Conservation (phyloP, 2,329 filamentous ascomycete genomes). For the Calonectria pteridis region DNA sequence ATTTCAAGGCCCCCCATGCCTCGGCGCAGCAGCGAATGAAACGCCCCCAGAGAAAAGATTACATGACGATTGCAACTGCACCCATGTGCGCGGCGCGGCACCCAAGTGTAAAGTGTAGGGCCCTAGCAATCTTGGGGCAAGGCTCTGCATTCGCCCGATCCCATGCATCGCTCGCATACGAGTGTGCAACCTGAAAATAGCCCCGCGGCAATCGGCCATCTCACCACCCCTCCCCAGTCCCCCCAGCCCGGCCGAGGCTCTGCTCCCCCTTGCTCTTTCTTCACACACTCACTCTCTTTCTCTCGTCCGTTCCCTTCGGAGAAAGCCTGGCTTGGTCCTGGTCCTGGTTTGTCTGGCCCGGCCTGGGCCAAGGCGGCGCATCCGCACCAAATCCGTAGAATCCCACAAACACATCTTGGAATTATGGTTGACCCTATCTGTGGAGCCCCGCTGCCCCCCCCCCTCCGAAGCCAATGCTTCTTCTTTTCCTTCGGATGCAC, state of each 20-base stretch:
- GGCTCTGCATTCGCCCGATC: neutral
- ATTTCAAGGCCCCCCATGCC: slow-evolving; percentile 23
- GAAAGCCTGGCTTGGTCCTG: no score
- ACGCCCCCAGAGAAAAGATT: slow-evolving; percentile 22
- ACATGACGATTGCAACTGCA: neutral
- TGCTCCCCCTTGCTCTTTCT: neutral
- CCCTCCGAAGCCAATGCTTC: no score
- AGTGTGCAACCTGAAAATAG: slow-evolving; percentile 26
- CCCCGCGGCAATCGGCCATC: slow-evolving; percentile 27
- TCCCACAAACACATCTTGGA: neutral
- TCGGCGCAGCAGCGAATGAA: slow-evolving; percentile 31
- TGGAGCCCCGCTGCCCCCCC: no score
- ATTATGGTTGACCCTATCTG: neutral
- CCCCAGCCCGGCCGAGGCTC: neutral
- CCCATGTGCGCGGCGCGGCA: neutral
- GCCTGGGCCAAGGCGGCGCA: neutral
- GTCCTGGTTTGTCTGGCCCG: no score
- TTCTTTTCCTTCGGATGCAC: neutral
- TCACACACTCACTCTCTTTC: no score
- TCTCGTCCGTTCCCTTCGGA: no score
- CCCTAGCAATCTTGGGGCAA: neutral
- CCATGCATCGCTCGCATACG: slow-evolving; percentile 5
- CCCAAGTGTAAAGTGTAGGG: no score
- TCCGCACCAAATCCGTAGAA: neutral
- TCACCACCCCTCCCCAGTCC: slow-evolving; percentile 2